phyloP scores from a whole-genome alignment of 2,329 filamentous ascomycete species.

The Aspergillus cejpii region DNA sequence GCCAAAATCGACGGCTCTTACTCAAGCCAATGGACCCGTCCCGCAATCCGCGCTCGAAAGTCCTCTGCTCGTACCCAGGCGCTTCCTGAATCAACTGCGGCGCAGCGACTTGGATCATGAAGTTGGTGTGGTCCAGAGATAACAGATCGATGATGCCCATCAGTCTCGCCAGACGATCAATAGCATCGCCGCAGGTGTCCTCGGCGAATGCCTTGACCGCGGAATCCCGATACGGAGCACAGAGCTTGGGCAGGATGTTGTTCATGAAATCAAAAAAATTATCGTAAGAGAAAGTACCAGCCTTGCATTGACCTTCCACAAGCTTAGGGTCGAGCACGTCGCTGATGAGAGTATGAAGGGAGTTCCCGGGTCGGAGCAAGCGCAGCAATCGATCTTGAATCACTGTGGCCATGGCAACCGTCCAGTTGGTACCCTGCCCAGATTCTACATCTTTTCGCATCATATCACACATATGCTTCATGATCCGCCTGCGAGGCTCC shows the following conservation, averaged over 20 bases:
- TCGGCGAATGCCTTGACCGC: slow-evolving; percentile 52
- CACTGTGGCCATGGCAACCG: slow-evolving; percentile 60
- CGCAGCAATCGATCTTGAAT: slow-evolving; percentile 55
- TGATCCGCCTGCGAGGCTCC: slow-evolving; percentile 50
- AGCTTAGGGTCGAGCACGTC: slow-evolving; percentile 55
- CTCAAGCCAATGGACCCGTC: slow-evolving; percentile 47
- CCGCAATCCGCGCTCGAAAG: slow-evolving; percentile 51
- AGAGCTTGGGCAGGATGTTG: slow-evolving; percentile 56
- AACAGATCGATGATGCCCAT: slow-evolving; percentile 57
- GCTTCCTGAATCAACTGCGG: slow-evolving; percentile 56
- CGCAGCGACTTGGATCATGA: slow-evolving; percentile 55
- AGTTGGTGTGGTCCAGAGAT: slow-evolving; percentile 59
- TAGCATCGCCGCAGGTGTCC: slow-evolving; percentile 49
- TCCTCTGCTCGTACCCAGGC: slow-evolving; percentile 54
- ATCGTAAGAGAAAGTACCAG: slow-evolving; percentile 57
- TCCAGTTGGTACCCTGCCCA: slow-evolving; percentile 53
- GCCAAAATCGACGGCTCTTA: slow-evolving; percentile 52
- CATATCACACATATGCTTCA: slow-evolving; percentile 52
- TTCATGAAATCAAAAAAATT: slow-evolving; percentile 60
- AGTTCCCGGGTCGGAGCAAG: slow-evolving; percentile 54
- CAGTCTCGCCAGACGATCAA: slow-evolving; percentile 57
- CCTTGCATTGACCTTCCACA: slow-evolving; percentile 52
- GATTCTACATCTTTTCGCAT: slow-evolving; percentile 54
- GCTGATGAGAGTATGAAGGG: slow-evolving; percentile 54
- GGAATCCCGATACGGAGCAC: slow-evolving; percentile 57